Evolutionary conservation across 208 protist species (phyloP), one percentile per base, ranked within the genome.

Genomic region (Trypanosomatidae sp.): DNA sequence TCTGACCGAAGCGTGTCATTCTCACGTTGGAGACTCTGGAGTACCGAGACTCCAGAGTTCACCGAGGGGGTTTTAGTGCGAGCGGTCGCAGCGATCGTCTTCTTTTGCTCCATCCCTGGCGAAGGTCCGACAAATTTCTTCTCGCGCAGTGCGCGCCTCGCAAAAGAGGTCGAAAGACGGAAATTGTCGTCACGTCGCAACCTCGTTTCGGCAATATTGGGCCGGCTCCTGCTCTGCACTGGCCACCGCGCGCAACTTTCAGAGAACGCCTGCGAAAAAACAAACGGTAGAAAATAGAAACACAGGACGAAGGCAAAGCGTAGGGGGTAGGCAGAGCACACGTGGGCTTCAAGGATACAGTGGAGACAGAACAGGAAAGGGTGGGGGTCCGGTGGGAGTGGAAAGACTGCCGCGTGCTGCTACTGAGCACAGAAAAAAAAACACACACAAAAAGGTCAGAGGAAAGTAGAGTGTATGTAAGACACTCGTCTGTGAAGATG

Each of bases 1-100:
- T 91, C 83, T 44, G 70, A 85, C 10, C 89, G 83, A 66, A 93
- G 76, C 3, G 52, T 62, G 65, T 93, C 84, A 68, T 91, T 91
- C 74, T 93, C 89, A 28, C 69, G 75, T 72, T 89, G 86, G 19
- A 93, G 76, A 13, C 71, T 66, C 9, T 72, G 70, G 39, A 90
- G 66, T 25, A 87, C 59, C 13, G 68, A 73, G 7, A 12, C 33
- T 13, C 62, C 55, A 12, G 74, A 49, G 43, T 36, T 69, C 17
- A 13, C 49, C 4, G 74, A 62, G 0, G 68, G 41, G 30, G 60
- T 55, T 46, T 52, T 17, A 10, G 74, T 69, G 28, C 62, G 74
- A 56, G 66, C 47, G 2, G 52, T 41, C 7, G 36, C 62, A 5
- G 59, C 2, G n/a, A 17, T 39, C 30, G 25, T 59, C 19, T 25